Evolutionary conservation across 768 basidiomycete species (phyloP).

Genomic region (Tricholoma furcatifolium): DNA sequence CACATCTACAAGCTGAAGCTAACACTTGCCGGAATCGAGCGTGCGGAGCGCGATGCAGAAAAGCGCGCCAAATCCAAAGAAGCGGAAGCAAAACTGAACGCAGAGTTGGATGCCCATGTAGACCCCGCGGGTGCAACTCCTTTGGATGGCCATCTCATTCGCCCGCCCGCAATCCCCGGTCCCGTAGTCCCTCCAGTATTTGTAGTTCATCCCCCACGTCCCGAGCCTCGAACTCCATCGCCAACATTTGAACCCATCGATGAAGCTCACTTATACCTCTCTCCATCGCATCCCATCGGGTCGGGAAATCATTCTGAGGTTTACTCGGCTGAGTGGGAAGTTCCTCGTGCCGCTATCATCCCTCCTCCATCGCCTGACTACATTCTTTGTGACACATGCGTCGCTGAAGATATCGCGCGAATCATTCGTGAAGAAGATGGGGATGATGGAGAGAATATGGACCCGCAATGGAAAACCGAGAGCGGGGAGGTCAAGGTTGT

Average conservation of each 20-base stretch:
- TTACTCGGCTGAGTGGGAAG: constrained; percentile 43
- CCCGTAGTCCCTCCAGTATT: constrained; percentile 25
- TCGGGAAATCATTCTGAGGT: constrained; percentile 53
- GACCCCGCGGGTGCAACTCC: not conserved
- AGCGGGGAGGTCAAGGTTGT: constrained; percentile 4
- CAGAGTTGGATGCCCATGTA: not conserved
- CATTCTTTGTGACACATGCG: constrained; percentile 37
- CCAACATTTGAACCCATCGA: constrained; percentile 14
- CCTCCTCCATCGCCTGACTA: not conserved
- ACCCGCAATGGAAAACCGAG: constrained; percentile 14
- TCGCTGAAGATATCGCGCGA: constrained; percentile 26
- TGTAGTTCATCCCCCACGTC: constrained; percentile 26
- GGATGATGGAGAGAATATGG: constrained; percentile 17
- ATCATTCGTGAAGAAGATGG: constrained; percentile 27
- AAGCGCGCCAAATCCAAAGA: constrained; percentile 7
- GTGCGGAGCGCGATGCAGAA: constrained; percentile 8
- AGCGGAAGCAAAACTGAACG: not conserved
- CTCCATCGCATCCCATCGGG: constrained; percentile 34
- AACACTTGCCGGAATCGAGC: constrained; percentile 5
- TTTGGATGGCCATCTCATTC: constrained; percentile 12
- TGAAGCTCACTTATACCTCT: constrained; percentile 52
- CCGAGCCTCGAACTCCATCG: constrained; percentile 2
- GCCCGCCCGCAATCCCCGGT: constrained; percentile 7
- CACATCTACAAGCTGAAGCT: constrained; percentile 29
- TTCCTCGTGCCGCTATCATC: constrained; percentile 12